These are phyloP conservation scores for Chloranthus sessilifolius DNA, from an alignment of 164 flowering plant species.

Conservation along the genomic window DNA sequence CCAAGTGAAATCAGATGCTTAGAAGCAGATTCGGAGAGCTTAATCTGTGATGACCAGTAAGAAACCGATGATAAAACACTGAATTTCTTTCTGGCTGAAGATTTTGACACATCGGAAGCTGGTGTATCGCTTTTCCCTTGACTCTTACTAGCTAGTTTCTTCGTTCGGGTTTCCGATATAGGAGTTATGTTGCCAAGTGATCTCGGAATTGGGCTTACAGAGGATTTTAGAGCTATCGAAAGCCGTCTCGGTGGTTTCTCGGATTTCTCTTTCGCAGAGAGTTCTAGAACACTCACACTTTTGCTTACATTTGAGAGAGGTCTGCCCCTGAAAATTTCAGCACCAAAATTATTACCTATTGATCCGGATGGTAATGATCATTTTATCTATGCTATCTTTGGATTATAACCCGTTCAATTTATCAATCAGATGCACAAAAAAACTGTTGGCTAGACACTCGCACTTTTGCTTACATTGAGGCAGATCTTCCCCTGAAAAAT, in stretches of 20 bases:
- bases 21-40: conserved; percentile 74
- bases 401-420: background rate
- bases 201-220: conserved; percentile 37
- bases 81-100: conserved; percentile 42
- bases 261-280: conserved; percentile 68
- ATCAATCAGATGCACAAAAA: background rate
- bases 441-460: background rate
- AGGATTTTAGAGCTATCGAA: conserved; percentile 63
- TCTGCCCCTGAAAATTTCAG: conserved; percentile 40
- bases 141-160: conserved; percentile 19
- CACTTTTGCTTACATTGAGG: background rate
- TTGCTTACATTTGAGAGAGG: conserved; percentile 53
- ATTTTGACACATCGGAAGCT: conserved; percentile 48
- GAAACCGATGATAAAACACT: conserved; percentile 52
- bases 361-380: background rate
- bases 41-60: conserved; percentile 85
- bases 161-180: conserved; percentile 52
- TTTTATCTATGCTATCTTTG: background rate
- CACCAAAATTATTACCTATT: background rate
- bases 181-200: conserved; percentile 47
- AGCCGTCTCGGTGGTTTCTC: conserved; percentile 83
- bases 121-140: conserved; percentile 53
- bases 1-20: conserved; percentile 86
- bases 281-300: conserved; percentile 69
- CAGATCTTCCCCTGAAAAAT: background rate